phyloP scores from a whole-genome alignment of 768 basidiomycete species.

The Cystobasidium tubakii region DNA sequence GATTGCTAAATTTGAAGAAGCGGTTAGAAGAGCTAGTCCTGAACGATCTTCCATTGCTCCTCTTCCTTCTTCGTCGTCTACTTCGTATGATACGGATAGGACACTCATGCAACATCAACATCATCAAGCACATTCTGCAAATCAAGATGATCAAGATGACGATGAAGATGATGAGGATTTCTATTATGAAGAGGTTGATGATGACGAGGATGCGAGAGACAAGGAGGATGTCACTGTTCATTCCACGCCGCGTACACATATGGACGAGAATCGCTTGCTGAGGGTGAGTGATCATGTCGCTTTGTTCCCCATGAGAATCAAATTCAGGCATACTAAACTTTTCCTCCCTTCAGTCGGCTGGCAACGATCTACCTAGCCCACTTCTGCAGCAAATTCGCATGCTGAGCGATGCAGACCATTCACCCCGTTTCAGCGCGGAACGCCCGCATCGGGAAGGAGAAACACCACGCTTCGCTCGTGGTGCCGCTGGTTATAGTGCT shows the following conservation, averaged over 20 bases:
- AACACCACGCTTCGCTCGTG: not conserved
- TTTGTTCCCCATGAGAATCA: too few relatives aligned
- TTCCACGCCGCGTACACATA: constrained; percentile 16
- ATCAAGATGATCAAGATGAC: not conserved
- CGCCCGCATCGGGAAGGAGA: not conserved
- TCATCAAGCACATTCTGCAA: not conserved
- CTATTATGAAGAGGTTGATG: not conserved
- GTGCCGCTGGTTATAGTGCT: constrained; percentile 1
- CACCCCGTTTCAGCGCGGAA: not conserved
- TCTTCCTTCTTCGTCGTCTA: not conserved
- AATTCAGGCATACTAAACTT: too few relatives aligned
- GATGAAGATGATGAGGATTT: not conserved
- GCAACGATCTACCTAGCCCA: constrained; percentile 22
- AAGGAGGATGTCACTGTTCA: not conserved
- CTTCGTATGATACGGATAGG: constrained; percentile 12
- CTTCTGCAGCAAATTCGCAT: constrained; percentile 17
- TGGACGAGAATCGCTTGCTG: not conserved
- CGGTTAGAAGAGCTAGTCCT: not conserved
- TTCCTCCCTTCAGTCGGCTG: constrained; percentile 22
- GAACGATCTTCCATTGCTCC: not conserved
- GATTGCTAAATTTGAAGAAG: constrained; percentile 23
- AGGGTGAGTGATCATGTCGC: not conserved
- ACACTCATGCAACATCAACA: not conserved
- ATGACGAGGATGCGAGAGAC: constrained; percentile 9
- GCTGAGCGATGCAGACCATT: constrained; percentile 19